Conservation (phyloP, 805 yeast species). For the Candida vaughaniae region DNA sequence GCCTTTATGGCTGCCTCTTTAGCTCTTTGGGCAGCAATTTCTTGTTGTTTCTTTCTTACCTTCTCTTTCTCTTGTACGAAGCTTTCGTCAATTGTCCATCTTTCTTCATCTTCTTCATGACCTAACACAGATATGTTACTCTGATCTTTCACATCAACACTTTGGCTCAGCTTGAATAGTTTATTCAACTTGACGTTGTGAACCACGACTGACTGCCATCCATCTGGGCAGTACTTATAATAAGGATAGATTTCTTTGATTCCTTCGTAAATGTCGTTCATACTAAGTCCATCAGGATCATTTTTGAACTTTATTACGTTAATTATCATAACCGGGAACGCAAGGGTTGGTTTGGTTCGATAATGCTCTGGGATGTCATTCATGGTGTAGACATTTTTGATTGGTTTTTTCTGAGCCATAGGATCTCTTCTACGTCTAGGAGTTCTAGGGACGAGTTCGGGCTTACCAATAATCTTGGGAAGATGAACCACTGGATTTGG, state of each 20-base stretch:
- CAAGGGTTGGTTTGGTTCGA: slow-evolving; percentile 77
- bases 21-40: slow-evolving; percentile 59
- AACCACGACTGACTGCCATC: slow-evolving; percentile 94
- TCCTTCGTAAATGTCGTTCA: slow-evolving; percentile 73
- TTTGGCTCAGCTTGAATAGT: slow-evolving; percentile 49
- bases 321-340: slow-evolving; percentile 79
- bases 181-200: slow-evolving; percentile 87
- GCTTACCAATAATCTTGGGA: slow-evolving; percentile 27
- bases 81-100: slow-evolving; percentile 89
- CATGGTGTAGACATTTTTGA: slow-evolving; percentile 64
- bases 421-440: slow-evolving; percentile 29
- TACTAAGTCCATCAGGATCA: slow-evolving; percentile 64
- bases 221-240: slow-evolving; percentile 90
- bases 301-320: slow-evolving; percentile 70
- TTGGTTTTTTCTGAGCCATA: slow-evolving; percentile 40
- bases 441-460: slow-evolving; percentile 29
- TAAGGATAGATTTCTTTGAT: slow-evolving; percentile 88
- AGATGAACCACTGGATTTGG: slow-evolving; percentile 25
- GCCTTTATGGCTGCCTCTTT: slow-evolving; percentile 53
- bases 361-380: slow-evolving; percentile 90
- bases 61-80: slow-evolving; percentile 80
- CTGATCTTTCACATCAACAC: not conserved
- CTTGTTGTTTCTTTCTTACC: slow-evolving; percentile 61
- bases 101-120: slow-evolving; percentile 73
- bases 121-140: slow-evolving; percentile 26